phyloP scores from a whole-genome alignment of 352 stramenopile genomes.

The Pythium plurisporium region DNA sequence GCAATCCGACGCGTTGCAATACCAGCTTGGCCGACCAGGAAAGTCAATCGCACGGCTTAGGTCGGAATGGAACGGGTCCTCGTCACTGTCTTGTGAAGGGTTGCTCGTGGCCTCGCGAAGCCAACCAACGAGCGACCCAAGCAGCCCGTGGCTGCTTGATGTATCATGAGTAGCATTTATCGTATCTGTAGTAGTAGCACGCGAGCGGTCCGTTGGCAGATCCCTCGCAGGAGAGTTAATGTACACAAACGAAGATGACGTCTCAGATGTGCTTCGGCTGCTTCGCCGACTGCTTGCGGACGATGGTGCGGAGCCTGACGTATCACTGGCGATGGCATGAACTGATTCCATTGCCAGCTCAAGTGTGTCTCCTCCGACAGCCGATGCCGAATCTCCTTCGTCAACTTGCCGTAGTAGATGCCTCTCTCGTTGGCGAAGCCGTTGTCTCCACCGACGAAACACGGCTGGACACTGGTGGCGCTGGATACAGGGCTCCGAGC shows the following conservation, averaged over 20 bases:
- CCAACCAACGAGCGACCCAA: constrained; percentile 13
- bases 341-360: not conserved
- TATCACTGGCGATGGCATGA: not conserved
- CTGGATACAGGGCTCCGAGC: constrained; percentile 44
- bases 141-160: constrained; percentile 4
- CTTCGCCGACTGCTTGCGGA: constrained; percentile 11
- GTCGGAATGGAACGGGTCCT: not conserved
- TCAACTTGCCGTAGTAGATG: not conserved
- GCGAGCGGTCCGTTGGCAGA: constrained; percentile 13
- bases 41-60: constrained; percentile 27
- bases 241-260: constrained; percentile 45
- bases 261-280: constrained; percentile 36
- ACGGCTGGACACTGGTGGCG: constrained; percentile 60
- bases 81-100: not conserved
- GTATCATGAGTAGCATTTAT: constrained; percentile 8
- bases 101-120: not conserved
- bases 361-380: not conserved
- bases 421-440: not conserved
- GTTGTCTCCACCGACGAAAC: constrained; percentile 3
- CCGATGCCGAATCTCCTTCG: not conserved
- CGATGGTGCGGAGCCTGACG: not conserved
- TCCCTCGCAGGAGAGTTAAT: constrained; percentile 30
- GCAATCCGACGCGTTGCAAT: constrained; percentile 59
- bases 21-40: constrained; percentile 60
- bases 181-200: constrained; percentile 8